Evolutionary conservation across 768 basidiomycete genomes (phyloP).

Genomic region (Amanita subjunquillea): DNA sequence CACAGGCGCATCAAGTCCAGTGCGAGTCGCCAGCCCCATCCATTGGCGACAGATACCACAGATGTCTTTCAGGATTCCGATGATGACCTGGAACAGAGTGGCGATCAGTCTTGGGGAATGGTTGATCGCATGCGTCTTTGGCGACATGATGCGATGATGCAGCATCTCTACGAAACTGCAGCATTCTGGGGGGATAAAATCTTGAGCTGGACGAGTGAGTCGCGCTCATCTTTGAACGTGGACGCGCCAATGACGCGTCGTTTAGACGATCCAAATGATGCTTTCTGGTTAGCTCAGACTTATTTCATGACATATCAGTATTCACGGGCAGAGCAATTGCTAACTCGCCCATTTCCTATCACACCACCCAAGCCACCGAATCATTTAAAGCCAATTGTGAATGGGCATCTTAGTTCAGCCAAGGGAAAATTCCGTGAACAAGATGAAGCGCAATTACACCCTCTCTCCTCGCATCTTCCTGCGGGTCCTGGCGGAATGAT

Average conservation of each 20-base stretch:
- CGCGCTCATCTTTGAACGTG: constrained; percentile 12
- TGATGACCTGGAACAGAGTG: constrained; percentile 48
- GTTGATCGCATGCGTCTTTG: constrained; percentile 94
- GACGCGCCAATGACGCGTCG: constrained; percentile 2
- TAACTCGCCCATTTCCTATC: constrained; percentile 77
- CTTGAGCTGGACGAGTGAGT: constrained; percentile 87
- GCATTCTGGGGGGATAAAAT: constrained; percentile 99
- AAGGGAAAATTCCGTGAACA: constrained; percentile 62
- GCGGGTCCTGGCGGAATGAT: constrained; percentile 65
- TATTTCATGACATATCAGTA: constrained; percentile 96
- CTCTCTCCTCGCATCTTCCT: constrained; percentile 45
- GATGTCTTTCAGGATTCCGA: constrained; percentile 67
- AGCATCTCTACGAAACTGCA: constrained; percentile 95
- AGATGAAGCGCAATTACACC: constrained; percentile 21
- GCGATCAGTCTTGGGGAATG: constrained; percentile 69
- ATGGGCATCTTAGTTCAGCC: constrained; percentile 28
- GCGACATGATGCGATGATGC: constrained; percentile 97
- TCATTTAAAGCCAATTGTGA: constrained; percentile 23
- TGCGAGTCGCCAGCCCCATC: constrained; percentile 41
- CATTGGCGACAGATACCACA: constrained; percentile 68
- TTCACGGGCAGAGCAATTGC: constrained; percentile 83
- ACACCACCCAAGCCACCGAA: constrained; percentile 29
- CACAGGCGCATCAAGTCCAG: constrained; percentile 46
- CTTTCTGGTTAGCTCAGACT: constrained; percentile 97
- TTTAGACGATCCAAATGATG: constrained; percentile 90